Conservation (phyloP, 192 early-diverging fungal genomes). For the Gonapodya sp. region DNA sequence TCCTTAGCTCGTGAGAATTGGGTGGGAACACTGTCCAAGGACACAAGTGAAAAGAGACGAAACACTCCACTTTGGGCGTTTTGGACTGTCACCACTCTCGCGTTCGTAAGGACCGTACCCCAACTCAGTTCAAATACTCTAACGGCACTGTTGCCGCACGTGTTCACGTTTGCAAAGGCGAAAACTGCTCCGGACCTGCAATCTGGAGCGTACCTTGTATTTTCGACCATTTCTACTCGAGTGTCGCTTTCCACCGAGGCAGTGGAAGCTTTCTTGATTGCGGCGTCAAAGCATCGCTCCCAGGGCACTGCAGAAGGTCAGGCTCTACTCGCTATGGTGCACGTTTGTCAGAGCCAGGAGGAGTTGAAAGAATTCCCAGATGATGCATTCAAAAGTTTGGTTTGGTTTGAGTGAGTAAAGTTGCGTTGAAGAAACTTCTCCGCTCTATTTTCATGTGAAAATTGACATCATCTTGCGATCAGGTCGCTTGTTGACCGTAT, state of each 20-base stretch:
- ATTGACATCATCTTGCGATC: not conserved
- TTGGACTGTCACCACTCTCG: conserved; percentile 6
- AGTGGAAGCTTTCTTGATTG: conserved; percentile 26
- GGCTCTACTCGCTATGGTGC: conserved; percentile 32
- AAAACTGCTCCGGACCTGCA: conserved; percentile 25
- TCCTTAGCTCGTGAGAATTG: conserved; percentile 11
- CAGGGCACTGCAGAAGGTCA: not conserved
- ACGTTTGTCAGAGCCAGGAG: conserved; percentile 44
- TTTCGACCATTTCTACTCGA: conserved; percentile 50
- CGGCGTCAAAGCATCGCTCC: conserved; percentile 9
- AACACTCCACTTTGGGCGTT: conserved; percentile 11
- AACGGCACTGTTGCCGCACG: conserved; percentile 46
- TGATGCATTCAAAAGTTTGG: conserved; percentile 17
- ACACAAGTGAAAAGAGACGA: not conserved
- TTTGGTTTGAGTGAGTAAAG: not conserved
- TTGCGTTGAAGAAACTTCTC: not conserved
- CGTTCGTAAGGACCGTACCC: conserved; percentile 2
- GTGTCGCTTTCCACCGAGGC: conserved; percentile 33
- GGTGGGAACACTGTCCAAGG: not conserved
- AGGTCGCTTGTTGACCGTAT: not conserved
- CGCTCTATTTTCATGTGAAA: not conserved
- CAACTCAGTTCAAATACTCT: conserved; percentile 42
- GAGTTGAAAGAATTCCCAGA: conserved; percentile 24
- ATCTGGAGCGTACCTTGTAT: conserved; percentile 46
- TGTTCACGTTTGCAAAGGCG: conserved; percentile 33